A percentile compares a stretch with the other conserved stretches of the same genome.
These are phyloP conservation scores for Debaryomyces maramus DNA, from an alignment of 805 yeast species.

Conservation along the genomic window DNA sequence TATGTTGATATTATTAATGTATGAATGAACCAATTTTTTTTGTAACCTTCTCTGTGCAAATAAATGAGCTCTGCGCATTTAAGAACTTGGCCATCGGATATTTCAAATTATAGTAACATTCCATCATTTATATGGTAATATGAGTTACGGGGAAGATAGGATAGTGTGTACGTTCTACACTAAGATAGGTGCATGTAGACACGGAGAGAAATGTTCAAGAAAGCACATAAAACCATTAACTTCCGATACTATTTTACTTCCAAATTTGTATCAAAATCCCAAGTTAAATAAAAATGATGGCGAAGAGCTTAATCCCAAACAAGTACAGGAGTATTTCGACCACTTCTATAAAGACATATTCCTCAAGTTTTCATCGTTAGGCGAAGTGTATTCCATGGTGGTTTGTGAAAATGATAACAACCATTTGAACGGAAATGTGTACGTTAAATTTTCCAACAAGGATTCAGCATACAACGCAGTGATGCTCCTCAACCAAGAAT, in stretches of 20 bases:
- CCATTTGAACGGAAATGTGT: conserved; percentile 85
- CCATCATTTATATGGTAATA: too few species aligned
- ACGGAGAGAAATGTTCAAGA: conserved; percentile 84
- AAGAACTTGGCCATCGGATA: too few species aligned
- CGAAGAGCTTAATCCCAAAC: conserved; percentile 33
- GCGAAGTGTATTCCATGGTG: conserved; percentile 58
- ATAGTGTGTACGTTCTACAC: conserved; percentile 59
- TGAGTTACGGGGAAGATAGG: conserved; percentile 6
- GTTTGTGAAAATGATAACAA: conserved; percentile 83
- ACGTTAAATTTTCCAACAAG: conserved; percentile 57
- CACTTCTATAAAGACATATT: conserved; percentile 72
- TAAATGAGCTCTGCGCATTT: too few species aligned
- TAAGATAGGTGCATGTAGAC: conserved; percentile 91
- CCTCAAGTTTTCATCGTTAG: conserved; percentile 52
- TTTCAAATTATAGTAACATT: too few species aligned
- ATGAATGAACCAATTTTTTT: too few species aligned
- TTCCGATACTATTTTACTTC: conserved; percentile 64
- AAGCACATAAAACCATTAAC: conserved; percentile 64
- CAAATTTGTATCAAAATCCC: conserved; percentile 67
- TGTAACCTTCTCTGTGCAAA: too few species aligned
- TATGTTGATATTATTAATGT: too few species aligned
- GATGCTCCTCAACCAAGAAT: conserved; percentile 65
- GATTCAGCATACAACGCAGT: conserved; percentile 62
- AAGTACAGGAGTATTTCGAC: conserved; percentile 51
- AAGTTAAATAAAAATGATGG: conserved; percentile 34